Conservation (phyloP, 108 stramenopile genomes). For the Nannochloropsis salina region DNA sequence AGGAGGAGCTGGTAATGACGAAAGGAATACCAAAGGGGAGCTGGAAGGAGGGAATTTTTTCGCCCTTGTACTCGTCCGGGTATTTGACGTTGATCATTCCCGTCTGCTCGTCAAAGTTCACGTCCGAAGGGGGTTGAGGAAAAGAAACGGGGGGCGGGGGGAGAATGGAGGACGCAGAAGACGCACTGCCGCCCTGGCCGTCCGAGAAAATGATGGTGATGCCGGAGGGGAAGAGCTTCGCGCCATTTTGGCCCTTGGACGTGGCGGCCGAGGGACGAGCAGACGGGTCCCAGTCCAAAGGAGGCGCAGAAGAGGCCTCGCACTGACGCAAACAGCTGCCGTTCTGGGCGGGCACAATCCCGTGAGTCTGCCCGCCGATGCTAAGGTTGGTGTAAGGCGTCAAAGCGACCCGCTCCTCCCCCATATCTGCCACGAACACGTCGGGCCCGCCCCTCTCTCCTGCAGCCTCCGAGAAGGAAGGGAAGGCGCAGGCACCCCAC, state of each 20-base stretch:
- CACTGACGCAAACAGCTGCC: neutral
- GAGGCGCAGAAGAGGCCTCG: neutral
- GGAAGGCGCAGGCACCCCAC: slow-evolving; percentile 11
- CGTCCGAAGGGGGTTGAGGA: neutral
- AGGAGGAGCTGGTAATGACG: neutral
- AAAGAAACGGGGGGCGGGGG: neutral
- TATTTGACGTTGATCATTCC: slow-evolving; percentile 3
- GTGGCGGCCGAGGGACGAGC: neutral
- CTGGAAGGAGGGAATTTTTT: slow-evolving; percentile 4
- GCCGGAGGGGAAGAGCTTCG: neutral
- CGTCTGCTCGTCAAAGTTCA: slow-evolving; percentile 2
- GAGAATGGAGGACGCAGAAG: neutral
- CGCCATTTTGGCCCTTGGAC: neutral
- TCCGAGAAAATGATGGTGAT: slow-evolving; percentile 9
- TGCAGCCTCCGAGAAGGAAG: neutral
- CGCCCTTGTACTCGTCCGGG: slow-evolving; percentile 2
- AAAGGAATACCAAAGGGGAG: neutral
- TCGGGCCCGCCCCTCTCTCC: neutral
- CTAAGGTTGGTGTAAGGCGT: neutral
- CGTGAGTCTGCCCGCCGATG: neutral
- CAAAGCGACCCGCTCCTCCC: neutral
- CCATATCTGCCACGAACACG: neutral
- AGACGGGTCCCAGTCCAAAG: neutral
- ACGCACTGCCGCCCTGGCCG: neutral
- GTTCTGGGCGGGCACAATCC: neutral